Percentiles rank a stretch among this genome's conserved stretches.
Conservation (phyloP, 306 rosid genomes). For the Vigna angularis region DNA sequence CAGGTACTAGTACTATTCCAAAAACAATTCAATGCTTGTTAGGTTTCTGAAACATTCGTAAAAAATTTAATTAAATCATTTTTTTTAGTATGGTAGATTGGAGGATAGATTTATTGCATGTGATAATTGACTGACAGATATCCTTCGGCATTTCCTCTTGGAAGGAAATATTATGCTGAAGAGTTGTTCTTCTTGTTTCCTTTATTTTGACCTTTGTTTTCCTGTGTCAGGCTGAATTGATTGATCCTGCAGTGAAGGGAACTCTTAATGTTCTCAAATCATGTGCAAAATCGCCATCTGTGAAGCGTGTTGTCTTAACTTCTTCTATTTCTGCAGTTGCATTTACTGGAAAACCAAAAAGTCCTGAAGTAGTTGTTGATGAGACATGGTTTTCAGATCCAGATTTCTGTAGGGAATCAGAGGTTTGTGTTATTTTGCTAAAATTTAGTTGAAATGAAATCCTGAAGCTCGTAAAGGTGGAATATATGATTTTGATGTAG, state of each 20-base stretch:
- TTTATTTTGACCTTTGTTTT: slow-evolving; percentile 4
- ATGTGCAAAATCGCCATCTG: slow-evolving; percentile 49
- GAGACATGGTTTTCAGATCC: slow-evolving; percentile 59
- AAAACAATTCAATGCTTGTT: no score
- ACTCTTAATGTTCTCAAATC: slow-evolving; percentile 62
- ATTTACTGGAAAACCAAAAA: slow-evolving; percentile 37
- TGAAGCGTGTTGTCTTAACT: slow-evolving; percentile 54
- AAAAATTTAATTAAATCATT: no score
- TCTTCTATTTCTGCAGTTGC: slow-evolving; percentile 46
- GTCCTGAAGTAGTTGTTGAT: slow-evolving; percentile 45
- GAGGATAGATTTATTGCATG: neutral
- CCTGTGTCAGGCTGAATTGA: slow-evolving; percentile 49
- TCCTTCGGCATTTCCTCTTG: neutral
- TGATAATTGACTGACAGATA: neutral
- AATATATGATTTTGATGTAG: slow-evolving; percentile 19
- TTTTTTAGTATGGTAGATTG: no score
- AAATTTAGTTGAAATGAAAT: neutral
- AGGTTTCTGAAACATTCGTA: no score
- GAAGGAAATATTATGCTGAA: neutral
- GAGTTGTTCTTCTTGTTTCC: no score
- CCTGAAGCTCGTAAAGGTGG: neutral
- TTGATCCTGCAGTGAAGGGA: slow-evolving; percentile 61
- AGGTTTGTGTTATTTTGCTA: slow-evolving; percentile 41
- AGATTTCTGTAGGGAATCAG: slow-evolving; percentile 37
- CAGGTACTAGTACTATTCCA: slow-evolving; percentile 44